Conservation (phyloP, 1,284 basidiomycete genomes). For the Sutorius eximius region DNA sequence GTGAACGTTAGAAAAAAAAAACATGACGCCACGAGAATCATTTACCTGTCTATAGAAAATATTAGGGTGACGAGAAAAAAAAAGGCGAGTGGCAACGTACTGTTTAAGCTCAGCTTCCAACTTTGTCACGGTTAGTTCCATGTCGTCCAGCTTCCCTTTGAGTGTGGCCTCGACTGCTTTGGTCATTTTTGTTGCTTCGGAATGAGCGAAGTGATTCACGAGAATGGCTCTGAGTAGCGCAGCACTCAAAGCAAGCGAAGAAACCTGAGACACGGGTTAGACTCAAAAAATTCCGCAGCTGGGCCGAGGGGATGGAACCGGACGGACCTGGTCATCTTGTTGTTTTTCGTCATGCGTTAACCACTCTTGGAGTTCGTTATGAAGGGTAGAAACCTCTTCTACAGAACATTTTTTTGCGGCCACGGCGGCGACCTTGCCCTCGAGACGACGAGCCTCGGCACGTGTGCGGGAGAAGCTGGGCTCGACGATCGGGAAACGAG, state of each 20-base stretch:
- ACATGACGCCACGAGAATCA: background rate
- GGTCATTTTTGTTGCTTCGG: constrained; percentile 65
- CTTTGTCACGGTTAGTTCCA: constrained; percentile 55
- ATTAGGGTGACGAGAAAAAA: constrained; percentile 21
- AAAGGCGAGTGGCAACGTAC: constrained; percentile 43
- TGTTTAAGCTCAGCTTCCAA: constrained; percentile 69
- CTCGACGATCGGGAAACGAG: constrained; percentile 41
- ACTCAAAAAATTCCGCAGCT: constrained; percentile 36
- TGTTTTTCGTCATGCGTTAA: constrained; percentile 54
- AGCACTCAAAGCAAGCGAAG: constrained; percentile 63
- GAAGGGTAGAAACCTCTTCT: constrained; percentile 72
- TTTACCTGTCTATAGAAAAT: constrained; percentile 34
- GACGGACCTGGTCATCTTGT: constrained; percentile 54
- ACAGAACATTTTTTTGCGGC: constrained; percentile 83
- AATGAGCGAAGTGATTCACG: constrained; percentile 74
- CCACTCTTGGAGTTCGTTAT: constrained; percentile 74
- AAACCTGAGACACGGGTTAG: constrained; percentile 41
- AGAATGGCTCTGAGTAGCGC: constrained; percentile 76
- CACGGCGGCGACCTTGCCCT: constrained; percentile 73
- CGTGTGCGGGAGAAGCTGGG: constrained; percentile 43
- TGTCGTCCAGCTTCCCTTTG: constrained; percentile 62
- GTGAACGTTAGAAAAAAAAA: constrained; percentile 14
- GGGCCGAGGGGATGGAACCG: constrained; percentile 24
- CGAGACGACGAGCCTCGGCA: constrained; percentile 63
- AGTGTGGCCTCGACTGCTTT: constrained; percentile 60